These are phyloP conservation scores for Cercospora zeae-maydis DNA, from an alignment of 2,329 filamentous ascomycete species.

Conservation along the genomic window DNA sequence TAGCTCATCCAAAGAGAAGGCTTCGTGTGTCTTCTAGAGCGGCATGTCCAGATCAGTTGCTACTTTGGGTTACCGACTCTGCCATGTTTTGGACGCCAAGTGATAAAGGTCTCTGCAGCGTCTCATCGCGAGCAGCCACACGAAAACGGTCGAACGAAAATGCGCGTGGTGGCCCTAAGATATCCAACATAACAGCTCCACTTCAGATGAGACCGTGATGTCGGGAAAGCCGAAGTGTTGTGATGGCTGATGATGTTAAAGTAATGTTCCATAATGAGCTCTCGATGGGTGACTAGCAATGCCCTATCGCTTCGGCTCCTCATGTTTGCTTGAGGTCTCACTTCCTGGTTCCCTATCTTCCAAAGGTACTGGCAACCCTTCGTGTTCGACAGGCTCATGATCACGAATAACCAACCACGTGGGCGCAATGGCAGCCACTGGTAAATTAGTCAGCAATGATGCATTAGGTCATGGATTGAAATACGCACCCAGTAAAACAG, in stretches of 20 bases:
- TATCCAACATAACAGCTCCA: background rate
- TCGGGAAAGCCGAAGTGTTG: background rate
- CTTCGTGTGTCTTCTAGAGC: background rate
- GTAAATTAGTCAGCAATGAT: background rate
- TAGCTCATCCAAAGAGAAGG: slow-evolving; percentile 1
- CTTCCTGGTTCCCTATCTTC: background rate
- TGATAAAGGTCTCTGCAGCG: slow-evolving; percentile 1
- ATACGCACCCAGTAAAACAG: slow-evolving; percentile 28
- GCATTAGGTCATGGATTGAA: background rate
- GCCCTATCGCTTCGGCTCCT: background rate
- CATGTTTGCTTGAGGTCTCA: slow-evolving; percentile 3
- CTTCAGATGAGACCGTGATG: background rate
- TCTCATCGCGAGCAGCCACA: background rate
- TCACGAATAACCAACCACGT: slow-evolving; percentile 35
- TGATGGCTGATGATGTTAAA: background rate
- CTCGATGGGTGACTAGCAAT: background rate
- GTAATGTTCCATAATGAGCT: background rate
- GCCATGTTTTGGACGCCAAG: background rate
- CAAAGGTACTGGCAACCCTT: background rate
- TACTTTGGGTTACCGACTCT: background rate
- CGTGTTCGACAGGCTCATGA: slow-evolving; percentile 30
- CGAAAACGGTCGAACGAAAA: background rate
- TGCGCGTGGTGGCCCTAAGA: background rate
- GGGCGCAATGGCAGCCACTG: slow-evolving; percentile 29
- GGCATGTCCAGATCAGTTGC: background rate